Evolutionary conservation across 345 rosid species (phyloP), one percentile per base, ranked within the genome.

Genomic region (Cardamine occulta): DNA sequence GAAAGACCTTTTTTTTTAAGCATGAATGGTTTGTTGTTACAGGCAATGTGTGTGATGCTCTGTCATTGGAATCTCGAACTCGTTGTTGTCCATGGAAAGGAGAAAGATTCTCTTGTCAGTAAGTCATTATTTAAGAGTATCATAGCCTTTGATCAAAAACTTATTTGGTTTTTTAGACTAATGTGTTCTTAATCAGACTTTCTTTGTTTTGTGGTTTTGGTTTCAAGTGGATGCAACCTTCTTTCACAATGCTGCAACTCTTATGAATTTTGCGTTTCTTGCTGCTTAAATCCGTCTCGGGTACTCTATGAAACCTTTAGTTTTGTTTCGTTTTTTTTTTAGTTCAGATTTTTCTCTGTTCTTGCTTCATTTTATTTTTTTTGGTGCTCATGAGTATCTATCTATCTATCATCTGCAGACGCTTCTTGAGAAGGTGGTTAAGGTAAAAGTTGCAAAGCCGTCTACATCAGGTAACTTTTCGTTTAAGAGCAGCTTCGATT

Each of bases 41-140:
- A 93, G 97, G 97, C 32, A 84, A 87, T 84, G 95, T 94, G 24
- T 94, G 98, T 72, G 85, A 89, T 87, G 89, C 96, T 39, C 53
- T 94, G 62, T 86, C 97, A 3, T 63, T 91, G 80, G 89, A 91
- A 82, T 86, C 93, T 6, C 77, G 76, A 58, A 86, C 92, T 59
- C 96, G 85, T 56, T 94, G 97, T 80, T 91, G 97, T 52, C 93
- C 97, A 40, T 76, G 40, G 79, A 88, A 82, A 72, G 96, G 91
- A 83, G 91, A 88, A 82, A 91, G 82, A 88, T 91, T 83, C 79
- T 82, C 98, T 86, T 93, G 96, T 87, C 88, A 83, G 98, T 91
- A 89, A 91, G 98, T 87, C 82, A 47, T 77, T 63, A 32, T 51
- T 48, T 56, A 48, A 26, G 45, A 63, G 0, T 2, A 26, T 26